A percentile compares a stretch with the other conserved stretches of the same genome.
Conservation (phyloP, 164 flowering plant genomes). For the Piper longum region DNA sequence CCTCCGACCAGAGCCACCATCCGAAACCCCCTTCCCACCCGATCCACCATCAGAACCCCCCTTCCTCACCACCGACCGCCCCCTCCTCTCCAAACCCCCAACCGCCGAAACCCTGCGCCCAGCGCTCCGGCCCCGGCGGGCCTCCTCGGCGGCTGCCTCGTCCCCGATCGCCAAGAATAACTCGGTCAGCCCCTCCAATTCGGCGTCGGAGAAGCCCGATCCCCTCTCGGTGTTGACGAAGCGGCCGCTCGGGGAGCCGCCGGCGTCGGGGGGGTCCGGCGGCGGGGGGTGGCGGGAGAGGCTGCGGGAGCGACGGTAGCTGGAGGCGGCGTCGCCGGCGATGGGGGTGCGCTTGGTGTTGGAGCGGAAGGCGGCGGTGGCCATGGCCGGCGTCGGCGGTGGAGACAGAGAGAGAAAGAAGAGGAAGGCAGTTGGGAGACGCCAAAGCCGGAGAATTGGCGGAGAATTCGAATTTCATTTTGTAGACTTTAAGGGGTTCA, state of each 20-base stretch:
- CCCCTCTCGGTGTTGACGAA: conserved; percentile 78
- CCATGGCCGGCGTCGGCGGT: conserved; percentile 63
- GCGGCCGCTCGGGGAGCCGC: conserved; percentile 30
- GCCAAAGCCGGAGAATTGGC: conserved; percentile 15
- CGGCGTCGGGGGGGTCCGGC: conserved; percentile 12
- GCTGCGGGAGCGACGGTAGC: conserved; percentile 59
- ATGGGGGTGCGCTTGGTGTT: conserved; percentile 37
- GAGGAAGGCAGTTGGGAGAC: not conserved
- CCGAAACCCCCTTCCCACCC: conserved; percentile 17
- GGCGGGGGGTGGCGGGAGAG: conserved; percentile 40
- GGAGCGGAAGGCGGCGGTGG: conserved; percentile 78
- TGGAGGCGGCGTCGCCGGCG: conserved; percentile 17
- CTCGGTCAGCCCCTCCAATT: conserved; percentile 71
- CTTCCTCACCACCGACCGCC: conserved; percentile 67
- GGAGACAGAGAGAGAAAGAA: not conserved
- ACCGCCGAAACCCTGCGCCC: conserved; percentile 11
- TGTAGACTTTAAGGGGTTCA: no score
- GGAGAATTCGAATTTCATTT: conserved; percentile 21
- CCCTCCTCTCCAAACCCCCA: conserved; percentile 27
- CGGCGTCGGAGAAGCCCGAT: conserved; percentile 60
- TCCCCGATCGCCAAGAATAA: conserved; percentile 35
- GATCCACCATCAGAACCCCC: conserved; percentile 4
- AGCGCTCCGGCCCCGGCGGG: conserved; percentile 6
- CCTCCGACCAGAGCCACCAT: conserved; percentile 32
- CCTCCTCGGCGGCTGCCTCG: conserved; percentile 2